Base-by-base conservation (phyloP, 352 stramenopile genomes). In the Globisporangium emineosum region DNA sequence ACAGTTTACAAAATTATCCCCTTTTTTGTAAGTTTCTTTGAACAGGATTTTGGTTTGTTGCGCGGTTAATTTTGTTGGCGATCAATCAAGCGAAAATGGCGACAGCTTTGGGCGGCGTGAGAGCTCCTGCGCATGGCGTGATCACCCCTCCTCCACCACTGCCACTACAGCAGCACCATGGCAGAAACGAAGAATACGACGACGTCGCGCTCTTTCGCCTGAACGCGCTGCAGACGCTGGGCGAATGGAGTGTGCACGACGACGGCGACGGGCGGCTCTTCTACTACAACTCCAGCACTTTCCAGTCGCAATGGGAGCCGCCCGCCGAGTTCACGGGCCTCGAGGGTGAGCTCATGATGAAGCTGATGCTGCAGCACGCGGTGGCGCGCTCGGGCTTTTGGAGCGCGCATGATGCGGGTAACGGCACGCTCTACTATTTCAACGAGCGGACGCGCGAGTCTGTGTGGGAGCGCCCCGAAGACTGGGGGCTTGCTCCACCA, bases 301-400 rank as follows among this genome's bases (percentile, higher is more conserved):
- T 75, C 15, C 60, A 72, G 60, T 90, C 83, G 25, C 75, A 79
- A 68, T 94, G 86, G 86, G 62, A 76, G 19, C 62, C 76, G 29
- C 86, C 86, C 0, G 64, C 75, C 15, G 75, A 68, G 42, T 78
- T 93, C 47, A 64, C 69, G 10, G 65, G 71, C 15, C 69, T 86
- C 27, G 82, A 91, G 53, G 83, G 75, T 35, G 77, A 86, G 57
- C 84, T 90, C 62, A 90, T 93, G 83, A 94, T 93, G 86, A 78
- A 83, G 72, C 76, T 91, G 25, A 94, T 94, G 83, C 70, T 94
- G 58, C 70, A 89, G 62, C 71, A 86, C 30, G 82, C 83, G 0
- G 67, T 93, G 17, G 86, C 77, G 58, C 79, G 76, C 57, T 92
- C 79, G 0, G 80, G 78, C 13, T 55, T 57, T n/a, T 94, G 86